Conservation (phyloP, 768 basidiomycete species). For the Calvatia gigantea region DNA sequence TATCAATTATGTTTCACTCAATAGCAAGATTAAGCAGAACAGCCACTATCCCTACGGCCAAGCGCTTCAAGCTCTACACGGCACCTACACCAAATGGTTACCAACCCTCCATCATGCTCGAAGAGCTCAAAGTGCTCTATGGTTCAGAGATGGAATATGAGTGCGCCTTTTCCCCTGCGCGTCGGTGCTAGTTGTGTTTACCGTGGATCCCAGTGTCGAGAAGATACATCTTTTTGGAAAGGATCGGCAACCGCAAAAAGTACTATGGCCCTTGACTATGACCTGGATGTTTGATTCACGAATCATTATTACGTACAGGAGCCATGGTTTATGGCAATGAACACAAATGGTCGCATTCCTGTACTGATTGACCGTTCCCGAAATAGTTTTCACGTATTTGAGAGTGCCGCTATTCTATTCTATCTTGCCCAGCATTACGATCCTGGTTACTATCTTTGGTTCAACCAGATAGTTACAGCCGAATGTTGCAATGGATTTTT, state of each 20-base stretch:
- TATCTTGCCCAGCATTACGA: conserved; percentile 79
- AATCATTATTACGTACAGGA: conserved; percentile 24
- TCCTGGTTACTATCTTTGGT: conserved; percentile 59
- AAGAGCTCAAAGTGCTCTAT: conserved; percentile 48
- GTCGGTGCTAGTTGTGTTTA: neutral
- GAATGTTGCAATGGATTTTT: conserved; percentile 80
- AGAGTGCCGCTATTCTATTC: conserved; percentile 72
- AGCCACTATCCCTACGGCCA: conserved; percentile 14
- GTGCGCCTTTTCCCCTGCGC: conserved; percentile 16
- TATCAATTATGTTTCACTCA: neutral
- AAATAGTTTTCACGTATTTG: conserved; percentile 60
- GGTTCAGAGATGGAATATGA: conserved; percentile 29
- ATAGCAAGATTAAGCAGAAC: neutral
- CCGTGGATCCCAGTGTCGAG: conserved; percentile 33
- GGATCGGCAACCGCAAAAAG: conserved; percentile 34
- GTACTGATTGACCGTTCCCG: conserved; percentile 54
- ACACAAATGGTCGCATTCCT: conserved; percentile 68
- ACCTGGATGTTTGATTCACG: no score
- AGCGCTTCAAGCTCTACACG: conserved; percentile 35
- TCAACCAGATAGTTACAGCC: conserved; percentile 58
- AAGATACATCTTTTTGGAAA: conserved; percentile 42
- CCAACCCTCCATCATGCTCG: conserved; percentile 52
- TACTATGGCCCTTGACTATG: neutral
- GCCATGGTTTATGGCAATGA: conserved; percentile 65
- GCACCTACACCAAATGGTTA: conserved; percentile 53